Percentiles rank a stretch among this genome's conserved stretches.
These are phyloP conservation scores for Hypomontagnella submonticulosa DNA, from an alignment of 495 filamentous ascomycete species.

Conservation along the genomic window DNA sequence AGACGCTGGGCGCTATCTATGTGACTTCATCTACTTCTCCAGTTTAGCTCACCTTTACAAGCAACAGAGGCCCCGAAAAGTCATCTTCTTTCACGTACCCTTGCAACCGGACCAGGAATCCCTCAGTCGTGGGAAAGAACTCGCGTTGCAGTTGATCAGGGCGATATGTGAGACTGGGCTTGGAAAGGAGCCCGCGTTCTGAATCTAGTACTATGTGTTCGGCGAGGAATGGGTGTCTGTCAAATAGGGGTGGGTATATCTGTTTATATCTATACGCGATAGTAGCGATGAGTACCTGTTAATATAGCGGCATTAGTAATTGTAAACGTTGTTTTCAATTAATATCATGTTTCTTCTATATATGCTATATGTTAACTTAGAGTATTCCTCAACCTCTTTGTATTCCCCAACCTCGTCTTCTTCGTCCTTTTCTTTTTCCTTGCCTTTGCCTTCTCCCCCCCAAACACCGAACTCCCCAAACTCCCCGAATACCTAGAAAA, in stretches of 20 bases:
- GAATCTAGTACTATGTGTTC: not conserved
- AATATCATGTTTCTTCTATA: too few species aligned
- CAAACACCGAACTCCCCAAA: too few species aligned
- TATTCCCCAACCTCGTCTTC: too few species aligned
- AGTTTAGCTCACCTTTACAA: slow-evolving; percentile 69
- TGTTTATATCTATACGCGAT: slow-evolving; percentile 2
- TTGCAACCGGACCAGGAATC: slow-evolving; percentile 63
- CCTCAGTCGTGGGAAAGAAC: slow-evolving; percentile 68
- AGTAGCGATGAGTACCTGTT: not conserved
- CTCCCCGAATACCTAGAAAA: too few species aligned
- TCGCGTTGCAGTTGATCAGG: slow-evolving; percentile 75
- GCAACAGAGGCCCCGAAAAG: slow-evolving; percentile 62
- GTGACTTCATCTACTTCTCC: slow-evolving; percentile 88
- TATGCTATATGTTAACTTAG: too few species aligned
- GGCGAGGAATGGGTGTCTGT: not conserved
- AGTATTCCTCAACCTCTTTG: too few species aligned
- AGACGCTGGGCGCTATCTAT: slow-evolving; percentile 83
- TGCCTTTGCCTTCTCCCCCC: too few species aligned
- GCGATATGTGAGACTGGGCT: slow-evolving; percentile 66
- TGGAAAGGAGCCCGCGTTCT: slow-evolving; percentile 15
- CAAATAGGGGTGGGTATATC: not conserved
- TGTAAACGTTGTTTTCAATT: too few species aligned
- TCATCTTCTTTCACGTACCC: slow-evolving; percentile 85
- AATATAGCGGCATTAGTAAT: too few species aligned
- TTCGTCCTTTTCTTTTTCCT: too few species aligned